These are phyloP conservation scores for Pyrenochaeta sp. DNA, from an alignment of 2,329 filamentous ascomycete genomes.

Conservation along the genomic window DNA sequence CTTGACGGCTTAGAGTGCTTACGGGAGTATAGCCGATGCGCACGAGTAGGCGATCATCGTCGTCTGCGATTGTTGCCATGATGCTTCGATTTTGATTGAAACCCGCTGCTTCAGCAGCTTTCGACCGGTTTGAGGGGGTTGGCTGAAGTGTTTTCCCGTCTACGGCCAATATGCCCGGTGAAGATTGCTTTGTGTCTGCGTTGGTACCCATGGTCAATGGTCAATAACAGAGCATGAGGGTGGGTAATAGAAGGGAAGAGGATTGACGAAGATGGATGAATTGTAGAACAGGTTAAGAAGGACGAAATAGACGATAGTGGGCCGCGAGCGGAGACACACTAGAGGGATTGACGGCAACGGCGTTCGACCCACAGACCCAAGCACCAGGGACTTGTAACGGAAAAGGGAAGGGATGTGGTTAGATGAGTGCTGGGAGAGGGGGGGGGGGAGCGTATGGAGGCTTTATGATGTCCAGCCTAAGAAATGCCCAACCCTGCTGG, in stretches of 20 bases:
- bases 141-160: slow-evolving; percentile 24
- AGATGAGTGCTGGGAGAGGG: slow-evolving; percentile 28
- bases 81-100: slow-evolving; percentile 20
- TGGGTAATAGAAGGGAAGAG: slow-evolving; percentile 9
- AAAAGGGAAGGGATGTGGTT: slow-evolving; percentile 38
- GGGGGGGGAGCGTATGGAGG: slow-evolving; percentile 26
- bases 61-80: slow-evolving; percentile 63
- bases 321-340: slow-evolving; percentile 31
- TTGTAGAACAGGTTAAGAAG: slow-evolving; percentile 29
- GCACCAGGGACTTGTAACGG: slow-evolving; percentile 32
- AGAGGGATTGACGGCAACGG: slow-evolving; percentile 38
- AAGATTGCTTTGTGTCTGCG: slow-evolving; percentile 30
- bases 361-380: slow-evolving; percentile 33
- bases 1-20: slow-evolving; percentile 18
- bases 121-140: slow-evolving; percentile 31
- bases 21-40: slow-evolving; percentile 72
- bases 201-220: slow-evolving; percentile 39
- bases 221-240: slow-evolving; percentile 33
- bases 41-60: slow-evolving; percentile 67
- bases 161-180: slow-evolving; percentile 12
- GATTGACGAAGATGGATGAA: slow-evolving; percentile 8
- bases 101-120: slow-evolving; percentile 30
- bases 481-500: slow-evolving; percentile 29
- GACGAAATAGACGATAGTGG: slow-evolving; percentile 40
- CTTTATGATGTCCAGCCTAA: slow-evolving; percentile 37